Evolutionary conservation across 441 rosid genomes (phyloP).

Genomic region (Isatis lusitanica): DNA sequence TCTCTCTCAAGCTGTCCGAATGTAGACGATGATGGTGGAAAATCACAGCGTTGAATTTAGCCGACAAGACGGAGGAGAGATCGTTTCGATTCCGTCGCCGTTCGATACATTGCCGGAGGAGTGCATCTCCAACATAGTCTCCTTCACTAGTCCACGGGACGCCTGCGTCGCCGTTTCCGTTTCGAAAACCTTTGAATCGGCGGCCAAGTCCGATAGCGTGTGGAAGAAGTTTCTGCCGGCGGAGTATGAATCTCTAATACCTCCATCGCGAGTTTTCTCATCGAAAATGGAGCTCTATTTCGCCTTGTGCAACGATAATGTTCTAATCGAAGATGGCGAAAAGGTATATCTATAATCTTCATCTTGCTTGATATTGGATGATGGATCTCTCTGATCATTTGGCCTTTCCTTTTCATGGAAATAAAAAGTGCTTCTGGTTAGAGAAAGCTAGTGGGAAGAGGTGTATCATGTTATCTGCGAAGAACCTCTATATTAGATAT

Average conservation of each 20-base stretch:
- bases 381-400: not conserved
- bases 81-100: not conserved
- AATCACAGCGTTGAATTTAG: not conserved
- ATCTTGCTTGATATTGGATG: not conserved
- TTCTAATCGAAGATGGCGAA: conserved; percentile 53
- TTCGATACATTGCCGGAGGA: conserved; percentile 38
- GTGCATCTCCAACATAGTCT: conserved; percentile 39
- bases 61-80: not conserved
- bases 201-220: conserved; percentile 51
- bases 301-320: conserved; percentile 46
- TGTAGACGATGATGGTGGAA: not conserved
- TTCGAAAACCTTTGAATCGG: conserved; percentile 45
- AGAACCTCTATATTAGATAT: conserved; percentile 28
- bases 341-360: conserved; percentile 41
- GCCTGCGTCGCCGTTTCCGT: conserved; percentile 46
- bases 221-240: conserved; percentile 66
- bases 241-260: conserved; percentile 34
- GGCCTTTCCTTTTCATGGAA: not conserved
- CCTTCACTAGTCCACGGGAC: conserved; percentile 45
- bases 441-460: conserved; percentile 37
- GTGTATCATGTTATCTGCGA: conserved; percentile 42
- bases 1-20: not conserved
- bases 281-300: conserved; percentile 55
- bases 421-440: conserved; percentile 35
- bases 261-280: conserved; percentile 21